Base-by-base conservation (phyloP, 164 flowering plant genomes). In the Chimonanthus salicifolius region DNA sequence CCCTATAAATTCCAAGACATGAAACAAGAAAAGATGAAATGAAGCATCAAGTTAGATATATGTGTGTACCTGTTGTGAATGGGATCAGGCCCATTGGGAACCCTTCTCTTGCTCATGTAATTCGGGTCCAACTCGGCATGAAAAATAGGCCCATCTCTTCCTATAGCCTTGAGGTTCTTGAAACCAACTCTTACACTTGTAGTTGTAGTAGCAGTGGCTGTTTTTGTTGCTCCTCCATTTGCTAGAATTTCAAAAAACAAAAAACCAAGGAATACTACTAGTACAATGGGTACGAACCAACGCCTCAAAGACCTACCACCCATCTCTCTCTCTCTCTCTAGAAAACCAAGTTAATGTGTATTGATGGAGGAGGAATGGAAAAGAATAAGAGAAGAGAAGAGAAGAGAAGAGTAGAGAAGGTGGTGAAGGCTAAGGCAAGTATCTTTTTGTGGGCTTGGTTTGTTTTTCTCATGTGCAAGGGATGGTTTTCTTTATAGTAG, bases 21-120 rank as follows among this genome's bases (percentile, higher is more conserved):
- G 60, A 54, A 13, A 54, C 16, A 54, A 54, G 16, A n/a, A 54
- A 54, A n/a, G 60, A 54, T 11, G n/a, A 54, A 54, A n/a, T 4
- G 60, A 54, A n/a, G 16, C 16, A 6, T 13, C 60, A 54, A 15
- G 33, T 33, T 33, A 11, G 16, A 44, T 3, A 44, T 8, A 4
- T 18, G 58, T 51, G 73, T 51, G 73, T 76, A 88, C 97, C 94
- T 87, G 88, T 91, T 91, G 77, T 91, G 97, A 49, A 91, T 89
- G 48, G 97, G 97, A 72, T 91, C 97, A 75, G 97, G 89, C 63
- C 94, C 97, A 72, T 87, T 87, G 6, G 97, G 97, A 75, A 91
- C 90, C 82, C 84, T 82, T 82, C 92, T 82, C 78, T 89, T 88
- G 85, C 84, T 91, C 82, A 82, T 78, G 78, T 78, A 84, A 78